A percentile compares a stretch with the other conserved stretches of the same genome.
phyloP scores from a whole-genome alignment of 1,284 basidiomycete species.

The Cutaneotrichosporon dermatis region DNA sequence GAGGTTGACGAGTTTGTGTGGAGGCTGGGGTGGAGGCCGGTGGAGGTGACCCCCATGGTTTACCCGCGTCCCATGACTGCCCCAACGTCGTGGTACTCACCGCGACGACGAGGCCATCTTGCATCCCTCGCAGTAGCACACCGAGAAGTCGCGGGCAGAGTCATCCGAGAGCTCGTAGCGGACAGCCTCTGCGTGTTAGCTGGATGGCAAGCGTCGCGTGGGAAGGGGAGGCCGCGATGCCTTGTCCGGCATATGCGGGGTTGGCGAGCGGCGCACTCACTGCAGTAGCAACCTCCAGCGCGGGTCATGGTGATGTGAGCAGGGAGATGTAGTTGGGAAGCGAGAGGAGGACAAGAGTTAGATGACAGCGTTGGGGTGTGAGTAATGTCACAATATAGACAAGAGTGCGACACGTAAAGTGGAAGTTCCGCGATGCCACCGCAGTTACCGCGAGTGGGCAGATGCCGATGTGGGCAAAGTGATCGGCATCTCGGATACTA shows the following conservation, averaged over 20 bases:
- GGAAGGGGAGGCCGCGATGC: no score
- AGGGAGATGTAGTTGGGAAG: no score
- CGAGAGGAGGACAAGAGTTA: no score
- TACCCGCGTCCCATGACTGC: no score
- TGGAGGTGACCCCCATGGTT: no score
- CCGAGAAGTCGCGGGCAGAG: slow-evolving; percentile 5
- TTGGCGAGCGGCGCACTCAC: not conserved
- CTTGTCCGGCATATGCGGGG: no score
- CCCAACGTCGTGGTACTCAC: not conserved
- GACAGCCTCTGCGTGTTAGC: slow-evolving; percentile 2
- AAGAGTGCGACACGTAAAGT: not conserved
- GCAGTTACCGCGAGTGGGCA: no score
- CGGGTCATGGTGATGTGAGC: not conserved
- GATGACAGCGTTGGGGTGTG: not conserved
- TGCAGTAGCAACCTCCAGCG: slow-evolving; percentile 2
- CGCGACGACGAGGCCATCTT: slow-evolving; percentile 5
- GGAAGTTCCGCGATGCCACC: no score
- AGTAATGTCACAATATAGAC: not conserved
- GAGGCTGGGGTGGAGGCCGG: no score
- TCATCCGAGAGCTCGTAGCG: slow-evolving; percentile 10
- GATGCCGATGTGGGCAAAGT: no score
- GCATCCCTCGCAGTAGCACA: slow-evolving; percentile 12
- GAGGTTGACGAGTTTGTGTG: no score
- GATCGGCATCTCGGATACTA: not conserved
- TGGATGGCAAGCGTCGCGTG: no score